These are phyloP conservation scores for Cadophora gregata DNA, from an alignment of 2,329 filamentous ascomycete species.

Conservation along the genomic window DNA sequence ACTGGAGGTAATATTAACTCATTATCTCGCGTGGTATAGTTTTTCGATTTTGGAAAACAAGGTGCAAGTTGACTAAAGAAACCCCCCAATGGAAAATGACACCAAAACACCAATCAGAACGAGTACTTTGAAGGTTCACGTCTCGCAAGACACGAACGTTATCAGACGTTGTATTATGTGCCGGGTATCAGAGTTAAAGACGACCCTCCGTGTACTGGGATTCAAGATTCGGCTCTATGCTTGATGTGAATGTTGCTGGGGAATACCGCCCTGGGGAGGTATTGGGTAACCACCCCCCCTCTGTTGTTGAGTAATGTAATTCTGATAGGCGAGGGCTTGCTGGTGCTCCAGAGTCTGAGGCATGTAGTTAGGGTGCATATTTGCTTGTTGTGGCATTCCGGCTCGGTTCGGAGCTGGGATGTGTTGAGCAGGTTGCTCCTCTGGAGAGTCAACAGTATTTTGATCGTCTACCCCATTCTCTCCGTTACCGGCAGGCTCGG, in stretches of 20 bases:
- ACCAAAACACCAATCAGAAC: slow-evolving; percentile 43
- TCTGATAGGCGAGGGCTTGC: slow-evolving; percentile 82
- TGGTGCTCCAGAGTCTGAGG: slow-evolving; percentile 66
- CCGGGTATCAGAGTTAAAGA: slow-evolving; percentile 61
- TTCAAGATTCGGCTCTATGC: slow-evolving; percentile 55
- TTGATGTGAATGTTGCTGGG: slow-evolving; percentile 82
- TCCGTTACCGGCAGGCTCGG: slow-evolving; percentile 81
- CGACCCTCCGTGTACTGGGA: slow-evolving; percentile 39
- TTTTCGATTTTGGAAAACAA: slow-evolving; percentile 33
- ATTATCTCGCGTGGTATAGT: slow-evolving; percentile 35
- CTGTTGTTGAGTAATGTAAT: slow-evolving; percentile 77
- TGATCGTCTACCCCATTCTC: slow-evolving; percentile 81
- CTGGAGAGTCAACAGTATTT: slow-evolving; percentile 85
- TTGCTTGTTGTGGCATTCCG: slow-evolving; percentile 67
- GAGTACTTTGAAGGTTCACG: slow-evolving; percentile 37
- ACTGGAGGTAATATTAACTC: slow-evolving; percentile 32
- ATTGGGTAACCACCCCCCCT: slow-evolving; percentile 77
- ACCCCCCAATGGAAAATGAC: slow-evolving; percentile 38
- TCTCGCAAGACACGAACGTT: slow-evolving; percentile 42
- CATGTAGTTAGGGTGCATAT: slow-evolving; percentile 71
- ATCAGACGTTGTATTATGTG: slow-evolving; percentile 52
- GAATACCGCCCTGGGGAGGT: slow-evolving; percentile 78
- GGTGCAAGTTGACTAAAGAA: slow-evolving; percentile 23
- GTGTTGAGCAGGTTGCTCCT: slow-evolving; percentile 81
- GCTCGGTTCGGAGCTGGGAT: slow-evolving; percentile 65